Evolutionary conservation across 1,139 yeast species (phyloP).

Genomic region (Kazachstania sp.): DNA sequence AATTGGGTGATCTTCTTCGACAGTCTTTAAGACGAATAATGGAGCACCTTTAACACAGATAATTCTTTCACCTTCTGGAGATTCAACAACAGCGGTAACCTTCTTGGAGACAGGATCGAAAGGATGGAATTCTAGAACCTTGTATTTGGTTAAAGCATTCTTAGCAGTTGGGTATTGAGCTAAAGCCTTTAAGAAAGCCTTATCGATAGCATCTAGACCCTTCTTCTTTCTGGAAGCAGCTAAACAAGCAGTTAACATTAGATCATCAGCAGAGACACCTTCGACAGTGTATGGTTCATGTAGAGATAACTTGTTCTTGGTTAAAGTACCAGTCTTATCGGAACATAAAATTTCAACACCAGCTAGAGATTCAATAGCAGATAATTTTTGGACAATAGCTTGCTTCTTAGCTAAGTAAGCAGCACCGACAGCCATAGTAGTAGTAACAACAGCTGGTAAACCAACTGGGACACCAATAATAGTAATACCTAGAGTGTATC

Average conservation of each 20-base stretch:
- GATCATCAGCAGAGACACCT: slow-evolving; percentile 96
- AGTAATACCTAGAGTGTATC: slow-evolving; percentile 94
- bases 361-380: slow-evolving; percentile 97
- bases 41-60: slow-evolving; percentile 98
- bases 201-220: slow-evolving; percentile 97
- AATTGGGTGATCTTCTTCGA: slow-evolving; percentile 92
- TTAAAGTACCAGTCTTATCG: slow-evolving; percentile 98
- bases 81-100: slow-evolving; percentile 89
- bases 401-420: slow-evolving; percentile 98
- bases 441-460: slow-evolving; percentile 98
- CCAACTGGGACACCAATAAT: slow-evolving; percentile 99
- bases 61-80: slow-evolving; percentile 94
- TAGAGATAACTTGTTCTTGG: slow-evolving; percentile 93
- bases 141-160: slow-evolving; percentile 91
- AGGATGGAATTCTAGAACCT: slow-evolving; percentile 92
- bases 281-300: slow-evolving; percentile 99
- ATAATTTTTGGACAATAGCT: slow-evolving; percentile 96
- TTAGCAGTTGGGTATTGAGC: slow-evolving; percentile 84
- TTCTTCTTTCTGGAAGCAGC: slow-evolving; percentile 99
- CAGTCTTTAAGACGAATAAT: slow-evolving; percentile 87
- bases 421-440: slow-evolving; percentile 99
- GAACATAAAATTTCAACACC: slow-evolving; percentile 99
- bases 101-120: slow-evolving; percentile 97
- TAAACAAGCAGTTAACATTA: slow-evolving; percentile 95
- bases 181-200: slow-evolving; percentile 92